Evolutionary conservation across 768 basidiomycete genomes (phyloP).

Genomic region (Suillus clintonianus): DNA sequence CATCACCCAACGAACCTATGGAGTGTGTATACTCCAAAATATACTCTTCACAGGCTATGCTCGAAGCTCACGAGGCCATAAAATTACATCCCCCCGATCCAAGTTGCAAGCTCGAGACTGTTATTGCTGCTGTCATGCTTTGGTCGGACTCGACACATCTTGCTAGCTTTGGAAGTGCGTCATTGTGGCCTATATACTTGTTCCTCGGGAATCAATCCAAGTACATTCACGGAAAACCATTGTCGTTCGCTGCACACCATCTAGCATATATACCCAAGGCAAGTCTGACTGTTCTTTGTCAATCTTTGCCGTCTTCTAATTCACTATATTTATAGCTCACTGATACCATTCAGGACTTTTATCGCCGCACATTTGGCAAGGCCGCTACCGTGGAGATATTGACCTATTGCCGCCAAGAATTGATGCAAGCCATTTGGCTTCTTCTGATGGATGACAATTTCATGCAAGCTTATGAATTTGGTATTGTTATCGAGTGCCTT

Average conservation of each 20-base stretch:
- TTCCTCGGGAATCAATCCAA: constrained; percentile 7
- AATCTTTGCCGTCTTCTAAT: neutral
- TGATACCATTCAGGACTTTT: constrained; percentile 14
- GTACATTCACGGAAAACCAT: constrained; percentile 7
- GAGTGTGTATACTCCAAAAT: constrained; percentile 24
- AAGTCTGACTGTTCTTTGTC: neutral
- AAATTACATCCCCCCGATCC: constrained; percentile 5
- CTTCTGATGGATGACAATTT: constrained; percentile 26
- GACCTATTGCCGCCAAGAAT: constrained; percentile 18
- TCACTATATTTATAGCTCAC: constrained; percentile 12
- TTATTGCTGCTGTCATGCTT: constrained; percentile 21
- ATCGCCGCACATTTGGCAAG: neutral
- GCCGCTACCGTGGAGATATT: neutral
- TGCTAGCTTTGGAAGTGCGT: constrained; percentile 16
- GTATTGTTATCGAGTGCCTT: constrained; percentile 17
- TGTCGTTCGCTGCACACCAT: constrained; percentile 16
- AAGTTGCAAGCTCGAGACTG: constrained; percentile 17
- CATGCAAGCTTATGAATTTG: constrained; percentile 20
- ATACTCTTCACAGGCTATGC: constrained; percentile 18
- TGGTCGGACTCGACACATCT: constrained; percentile 28
- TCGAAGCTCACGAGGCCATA: constrained; percentile 12
- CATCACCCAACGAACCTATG: constrained; percentile 2
- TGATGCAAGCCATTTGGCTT: constrained; percentile 27
- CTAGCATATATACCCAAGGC: constrained; percentile 22
- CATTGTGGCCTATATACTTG: constrained; percentile 16